A percentile compares a stretch with the other conserved stretches of the same genome.
phyloP scores from a whole-genome alignment of 345 rosid species.

The Eucalyptus pauciflora region DNA sequence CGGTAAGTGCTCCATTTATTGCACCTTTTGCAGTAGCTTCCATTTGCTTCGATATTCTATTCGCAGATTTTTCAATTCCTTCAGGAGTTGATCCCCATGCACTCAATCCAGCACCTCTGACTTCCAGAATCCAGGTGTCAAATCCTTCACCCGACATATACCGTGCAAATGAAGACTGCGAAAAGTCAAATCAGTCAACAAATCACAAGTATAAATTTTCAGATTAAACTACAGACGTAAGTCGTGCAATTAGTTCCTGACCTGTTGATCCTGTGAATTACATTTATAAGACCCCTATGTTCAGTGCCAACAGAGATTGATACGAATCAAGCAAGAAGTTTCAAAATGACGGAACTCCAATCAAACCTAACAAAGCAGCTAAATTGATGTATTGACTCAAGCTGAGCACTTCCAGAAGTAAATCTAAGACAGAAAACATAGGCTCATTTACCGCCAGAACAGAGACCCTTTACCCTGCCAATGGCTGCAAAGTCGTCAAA shows the following conservation, averaged over 20 bases:
- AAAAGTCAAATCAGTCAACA: neutral
- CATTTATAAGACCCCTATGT: neutral
- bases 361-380: neutral
- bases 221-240: neutral
- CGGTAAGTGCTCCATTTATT: conserved; percentile 19
- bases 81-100: conserved; percentile 39
- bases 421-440: neutral
- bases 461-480: neutral
- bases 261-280: neutral
- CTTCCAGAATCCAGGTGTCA: conserved; percentile 96
- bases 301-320: neutral
- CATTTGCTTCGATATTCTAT: conserved; percentile 33
- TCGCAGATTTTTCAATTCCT: conserved; percentile 44
- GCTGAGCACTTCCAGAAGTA: neutral
- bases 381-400: neutral
- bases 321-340: neutral
- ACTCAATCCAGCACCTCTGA: conserved; percentile 95
- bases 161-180: conserved; percentile 83
- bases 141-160: conserved; percentile 81
- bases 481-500: neutral
- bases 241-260: neutral
- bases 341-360: neutral
- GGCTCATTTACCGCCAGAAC: neutral
- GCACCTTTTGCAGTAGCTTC: conserved; percentile 44
- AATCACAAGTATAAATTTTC: neutral